phyloP scores from a whole-genome alignment of 169 alveolate genomes.

The Cystoisospora suis region DNA sequence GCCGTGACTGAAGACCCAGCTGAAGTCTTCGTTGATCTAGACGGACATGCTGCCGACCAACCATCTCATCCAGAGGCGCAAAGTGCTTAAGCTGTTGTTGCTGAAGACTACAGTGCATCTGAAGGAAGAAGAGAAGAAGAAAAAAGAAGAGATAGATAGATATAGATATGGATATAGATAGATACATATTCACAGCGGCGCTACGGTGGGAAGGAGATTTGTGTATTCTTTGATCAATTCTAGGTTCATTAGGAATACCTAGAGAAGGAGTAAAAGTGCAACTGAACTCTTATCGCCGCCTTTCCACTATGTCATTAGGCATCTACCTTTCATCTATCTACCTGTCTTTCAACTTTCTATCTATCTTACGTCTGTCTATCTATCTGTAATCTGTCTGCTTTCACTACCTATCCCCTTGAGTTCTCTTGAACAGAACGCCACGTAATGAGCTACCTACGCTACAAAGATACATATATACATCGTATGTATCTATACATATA shows the following conservation, averaged over 20 bases:
- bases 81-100: conserved; percentile 15
- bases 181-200: neutral
- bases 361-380: neutral
- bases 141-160: neutral
- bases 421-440: too few species aligned
- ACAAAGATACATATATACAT: neutral
- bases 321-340: too few species aligned
- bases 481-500: neutral
- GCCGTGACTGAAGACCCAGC: neutral
- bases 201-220: neutral
- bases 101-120: neutral
- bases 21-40: neutral
- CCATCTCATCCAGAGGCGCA: conserved; percentile 7
- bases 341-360: neutral
- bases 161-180: neutral
- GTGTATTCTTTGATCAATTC: too few species aligned
- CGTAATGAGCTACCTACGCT: too few species aligned
- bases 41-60: conserved; percentile 20
- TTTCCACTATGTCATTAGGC: too few species aligned
- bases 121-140: neutral
- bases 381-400: too few species aligned
- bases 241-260: too few species aligned
- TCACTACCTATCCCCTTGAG: too few species aligned
- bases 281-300: too few species aligned
- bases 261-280: neutral